Base-by-base conservation (phyloP, 2,329 filamentous ascomycete species). In the Xylariaceae sp. region DNA sequence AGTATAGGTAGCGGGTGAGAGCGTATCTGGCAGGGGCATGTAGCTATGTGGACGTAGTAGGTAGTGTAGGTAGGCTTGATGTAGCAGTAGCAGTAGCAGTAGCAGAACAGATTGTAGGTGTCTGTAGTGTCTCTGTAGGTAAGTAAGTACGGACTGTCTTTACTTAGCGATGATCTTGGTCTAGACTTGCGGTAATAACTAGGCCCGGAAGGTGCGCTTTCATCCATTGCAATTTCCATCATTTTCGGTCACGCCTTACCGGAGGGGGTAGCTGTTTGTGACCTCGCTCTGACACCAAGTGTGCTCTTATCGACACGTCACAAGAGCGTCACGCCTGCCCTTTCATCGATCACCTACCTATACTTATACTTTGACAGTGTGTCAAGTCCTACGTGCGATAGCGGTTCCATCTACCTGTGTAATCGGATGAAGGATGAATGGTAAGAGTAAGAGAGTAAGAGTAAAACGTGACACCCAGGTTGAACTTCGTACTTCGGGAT, bases 301-400 rank as follows among this genome's bases (percentile, higher is more conserved):
- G 12, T 40, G 37, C 34, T 27, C 7, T 44, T 4, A 39, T 43
- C 51, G 43, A 45, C 41, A 48, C 27, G 48, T 48, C 53, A 48
- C 53, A 47, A 51, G 29, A 37, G 48, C 19, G 48, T 55, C 44
- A 47, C 39, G 29, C 44, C 49, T 32, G 19, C 26, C 40, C 30
- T 48, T 11, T 27, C 26, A 42, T 42, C 40, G 40, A 42, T 7
- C 4, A 41, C 39, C 12, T 41, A 41, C 6, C 39, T 19, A n/a
- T 41, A 19, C n/a, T 43, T 6, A 43, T n/a, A 43, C 19, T 41
- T 6, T n/a, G 12, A 43, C 41, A 27, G n/a, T n/a, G 39, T 41
- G 26, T 19, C 26, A 19, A 19, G 4, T 41, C 9, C 9, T 19
- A 19, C 19, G 19, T 19, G 19, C 19, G 19, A 19, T 19, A 19